A percentile compares a stretch with the other conserved stretches of the same genome.
phyloP scores from a whole-genome alignment of 345 rosid species.

The Gossypium australe region DNA sequence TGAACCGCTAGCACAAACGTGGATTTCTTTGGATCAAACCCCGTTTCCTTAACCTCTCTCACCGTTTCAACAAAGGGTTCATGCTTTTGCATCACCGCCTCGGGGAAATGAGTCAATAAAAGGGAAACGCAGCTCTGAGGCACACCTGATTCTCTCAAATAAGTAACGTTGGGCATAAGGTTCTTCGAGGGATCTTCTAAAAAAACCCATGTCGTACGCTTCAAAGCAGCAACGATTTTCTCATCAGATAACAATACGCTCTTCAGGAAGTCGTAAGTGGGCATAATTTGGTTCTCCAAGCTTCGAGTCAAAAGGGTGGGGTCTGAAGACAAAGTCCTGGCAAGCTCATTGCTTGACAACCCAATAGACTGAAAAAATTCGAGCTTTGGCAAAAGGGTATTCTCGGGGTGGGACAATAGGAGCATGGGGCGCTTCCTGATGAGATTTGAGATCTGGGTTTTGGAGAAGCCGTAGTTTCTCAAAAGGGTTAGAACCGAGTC shows the following conservation, averaged over 20 bases:
- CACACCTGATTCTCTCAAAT: conserved; percentile 29
- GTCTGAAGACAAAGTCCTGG: conserved; percentile 20
- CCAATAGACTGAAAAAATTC: conserved; percentile 35
- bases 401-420: conserved; percentile 25
- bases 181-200: conserved; percentile 36
- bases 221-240: conserved; percentile 29
- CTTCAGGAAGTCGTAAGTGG: conserved; percentile 36
- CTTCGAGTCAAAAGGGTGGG: conserved; percentile 31
- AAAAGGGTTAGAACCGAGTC: conserved; percentile 34
- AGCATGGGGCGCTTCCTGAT: conserved; percentile 31
- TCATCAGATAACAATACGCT: conserved; percentile 25
- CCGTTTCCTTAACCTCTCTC: conserved; percentile 39
- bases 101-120: conserved; percentile 45
- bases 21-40: conserved; percentile 38
- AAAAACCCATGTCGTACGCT: conserved; percentile 39
- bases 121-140: conserved; percentile 33
- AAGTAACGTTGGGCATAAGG: conserved; percentile 33
- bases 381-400: conserved; percentile 36
- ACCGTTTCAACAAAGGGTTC: conserved; percentile 27
- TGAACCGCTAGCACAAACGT: conserved; percentile 44
- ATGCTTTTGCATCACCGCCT: conserved; percentile 36
- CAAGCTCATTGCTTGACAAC: conserved; percentile 28
- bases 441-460: conserved; percentile 30
- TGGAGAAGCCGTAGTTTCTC: conserved; percentile 30
- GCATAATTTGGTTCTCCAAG: conserved; percentile 34